Evolutionary conservation across 2,329 filamentous ascomycete species (phyloP).

Genomic region (Stylonectria norvegica): DNA sequence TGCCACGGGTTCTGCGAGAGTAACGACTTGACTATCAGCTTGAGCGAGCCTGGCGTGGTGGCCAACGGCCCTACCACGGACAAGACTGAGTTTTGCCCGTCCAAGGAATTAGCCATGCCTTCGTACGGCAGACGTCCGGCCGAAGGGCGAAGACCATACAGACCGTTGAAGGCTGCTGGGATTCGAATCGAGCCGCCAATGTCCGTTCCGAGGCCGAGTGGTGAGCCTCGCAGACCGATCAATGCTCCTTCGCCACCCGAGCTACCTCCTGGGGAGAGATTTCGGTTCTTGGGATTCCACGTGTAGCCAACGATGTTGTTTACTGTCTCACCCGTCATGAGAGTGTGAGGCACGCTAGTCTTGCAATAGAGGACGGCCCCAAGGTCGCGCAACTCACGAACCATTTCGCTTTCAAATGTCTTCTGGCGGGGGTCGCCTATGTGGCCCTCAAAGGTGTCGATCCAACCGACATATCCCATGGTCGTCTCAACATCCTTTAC

Average conservation of each 20-base stretch:
- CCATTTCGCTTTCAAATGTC: conserved; percentile 42
- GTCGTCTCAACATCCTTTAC: conserved; percentile 55
- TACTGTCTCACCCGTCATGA: conserved; percentile 3
- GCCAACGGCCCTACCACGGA: conserved; percentile 34
- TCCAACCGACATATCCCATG: conserved; percentile 51
- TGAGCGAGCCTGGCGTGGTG: conserved; percentile 21
- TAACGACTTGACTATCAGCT: conserved; percentile 27
- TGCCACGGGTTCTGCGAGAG: conserved; percentile 34
- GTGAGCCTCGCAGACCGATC: conserved; percentile 31
- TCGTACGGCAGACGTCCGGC: conserved; percentile 28
- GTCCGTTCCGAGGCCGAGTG: conserved; percentile 36
- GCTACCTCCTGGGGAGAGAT: conserved; percentile 33
- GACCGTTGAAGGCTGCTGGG: conserved; percentile 30
- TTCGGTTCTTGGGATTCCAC: conserved; percentile 12
- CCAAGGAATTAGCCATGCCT: conserved; percentile 33
- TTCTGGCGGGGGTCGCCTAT: conserved; percentile 33
- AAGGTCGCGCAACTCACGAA: conserved; percentile 43
- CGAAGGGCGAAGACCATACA: conserved; percentile 29
- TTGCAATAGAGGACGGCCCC: conserved; percentile 52
- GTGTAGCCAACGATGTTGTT: conserved; percentile 4
- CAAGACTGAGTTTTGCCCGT: conserved; percentile 32
- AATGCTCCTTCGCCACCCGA: conserved; percentile 38
- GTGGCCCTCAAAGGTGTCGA: conserved; percentile 37
- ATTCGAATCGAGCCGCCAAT: conserved; percentile 28
- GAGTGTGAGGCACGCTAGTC: conserved; percentile 35